Evolutionary conservation across 176 grass and related monocot genomes (phyloP).

Genomic region (Puya raimondii): DNA sequence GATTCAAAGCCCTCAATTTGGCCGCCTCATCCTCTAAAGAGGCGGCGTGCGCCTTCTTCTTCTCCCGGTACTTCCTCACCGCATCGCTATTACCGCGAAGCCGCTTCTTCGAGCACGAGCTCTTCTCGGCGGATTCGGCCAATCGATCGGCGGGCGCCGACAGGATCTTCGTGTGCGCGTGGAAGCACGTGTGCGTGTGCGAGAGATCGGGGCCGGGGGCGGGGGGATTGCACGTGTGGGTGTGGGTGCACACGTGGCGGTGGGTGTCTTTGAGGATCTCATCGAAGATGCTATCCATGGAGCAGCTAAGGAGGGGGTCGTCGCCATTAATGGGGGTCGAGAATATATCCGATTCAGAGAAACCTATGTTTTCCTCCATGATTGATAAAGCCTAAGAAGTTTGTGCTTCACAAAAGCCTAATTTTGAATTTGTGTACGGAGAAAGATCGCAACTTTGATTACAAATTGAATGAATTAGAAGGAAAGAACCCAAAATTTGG

Average conservation of each 20-base stretch:
- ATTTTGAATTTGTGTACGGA: too few species aligned
- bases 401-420: too few species aligned
- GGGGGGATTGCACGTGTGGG: slow-evolving; percentile 71
- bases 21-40: slow-evolving; percentile 47
- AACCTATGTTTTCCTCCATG: too few species aligned
- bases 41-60: slow-evolving; percentile 57
- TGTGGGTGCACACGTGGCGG: slow-evolving; percentile 65
- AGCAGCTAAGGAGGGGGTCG: slow-evolving; percentile 28
- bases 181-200: slow-evolving; percentile 76
- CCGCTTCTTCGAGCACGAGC: slow-evolving; percentile 35
- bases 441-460: too few species aligned
- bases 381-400: too few species aligned
- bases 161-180: slow-evolving; percentile 69
- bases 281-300: slow-evolving; percentile 50
- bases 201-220: slow-evolving; percentile 25
- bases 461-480: too few species aligned
- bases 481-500: too few species aligned
- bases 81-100: slow-evolving; percentile 43
- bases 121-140: slow-evolving; percentile 23
- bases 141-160: slow-evolving; percentile 12
- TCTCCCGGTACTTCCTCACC: slow-evolving; percentile 65
- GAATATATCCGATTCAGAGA: too few species aligned
- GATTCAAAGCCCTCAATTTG: slow-evolving; percentile 33
- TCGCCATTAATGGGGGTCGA: not conserved
- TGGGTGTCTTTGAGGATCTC: slow-evolving; percentile 38